phyloP scores from a whole-genome alignment of 1,284 basidiomycete genomes.

The Puccinia hordei region DNA sequence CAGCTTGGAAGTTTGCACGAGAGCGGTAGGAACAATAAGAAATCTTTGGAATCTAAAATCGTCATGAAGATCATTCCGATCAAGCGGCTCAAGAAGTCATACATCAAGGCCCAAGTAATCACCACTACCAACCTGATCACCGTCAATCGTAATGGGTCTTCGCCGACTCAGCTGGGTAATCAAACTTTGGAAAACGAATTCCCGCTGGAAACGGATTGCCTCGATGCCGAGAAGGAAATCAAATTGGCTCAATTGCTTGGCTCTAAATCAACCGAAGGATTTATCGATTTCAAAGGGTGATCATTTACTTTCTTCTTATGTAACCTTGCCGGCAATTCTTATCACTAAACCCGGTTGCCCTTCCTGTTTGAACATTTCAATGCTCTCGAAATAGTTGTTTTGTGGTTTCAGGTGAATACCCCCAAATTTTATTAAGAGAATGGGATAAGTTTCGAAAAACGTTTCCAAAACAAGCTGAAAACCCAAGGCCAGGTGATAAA shows the following conservation, averaged over 20 bases:
- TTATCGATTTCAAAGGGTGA: conserved; percentile 44
- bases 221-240: conserved; percentile 45
- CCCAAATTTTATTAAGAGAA: conserved; percentile 25
- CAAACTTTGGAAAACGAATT: conserved; percentile 26
- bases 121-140: conserved; percentile 20
- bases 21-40: neutral
- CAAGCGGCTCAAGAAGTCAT: conserved; percentile 21
- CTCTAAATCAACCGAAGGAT: conserved; percentile 35
- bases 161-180: neutral
- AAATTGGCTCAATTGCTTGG: conserved; percentile 32
- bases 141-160: neutral
- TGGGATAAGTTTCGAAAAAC: conserved; percentile 36
- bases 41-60: conserved; percentile 19
- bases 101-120: neutral
- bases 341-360: neutral
- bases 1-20: neutral
- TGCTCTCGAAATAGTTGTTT: conserved; percentile 13
- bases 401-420: conserved; percentile 40
- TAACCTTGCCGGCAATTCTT: neutral
- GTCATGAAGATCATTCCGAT: conserved; percentile 49
- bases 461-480: conserved; percentile 39
- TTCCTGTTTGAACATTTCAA: neutral
- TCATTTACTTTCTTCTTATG: neutral
- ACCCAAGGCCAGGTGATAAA: conserved; percentile 36
- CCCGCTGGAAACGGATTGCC: conserved; percentile 40